phyloP scores from a whole-genome alignment of 1,139 yeast genomes.

The Yamadazyma sp. region DNA sequence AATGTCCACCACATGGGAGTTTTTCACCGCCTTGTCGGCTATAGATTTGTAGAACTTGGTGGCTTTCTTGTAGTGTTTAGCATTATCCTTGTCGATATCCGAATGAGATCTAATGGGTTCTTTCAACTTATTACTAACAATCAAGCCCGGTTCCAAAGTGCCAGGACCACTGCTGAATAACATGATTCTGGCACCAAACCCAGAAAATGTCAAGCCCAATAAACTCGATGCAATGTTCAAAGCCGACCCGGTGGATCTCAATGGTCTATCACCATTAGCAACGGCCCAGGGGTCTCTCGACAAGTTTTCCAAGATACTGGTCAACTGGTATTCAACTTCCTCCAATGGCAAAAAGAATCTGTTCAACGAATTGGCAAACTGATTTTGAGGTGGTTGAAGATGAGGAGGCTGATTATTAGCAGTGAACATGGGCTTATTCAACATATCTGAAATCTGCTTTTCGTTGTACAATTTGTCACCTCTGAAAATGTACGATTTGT shows the following conservation, averaged over 20 bases:
- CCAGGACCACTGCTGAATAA: constrained; percentile 95
- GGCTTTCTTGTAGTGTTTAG: constrained; percentile 92
- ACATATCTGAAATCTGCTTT: constrained; percentile 74
- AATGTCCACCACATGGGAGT: constrained; percentile 87
- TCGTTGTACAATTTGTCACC: constrained; percentile 87
- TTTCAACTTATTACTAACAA: constrained; percentile 86
- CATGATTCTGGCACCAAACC: constrained; percentile 87
- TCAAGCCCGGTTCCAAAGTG: constrained; percentile 92
- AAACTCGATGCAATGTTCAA: constrained; percentile 79
- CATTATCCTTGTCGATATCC: constrained; percentile 76
- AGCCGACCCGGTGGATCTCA: constrained; percentile 94
- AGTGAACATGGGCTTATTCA: constrained; percentile 50
- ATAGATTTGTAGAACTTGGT: constrained; percentile 78
- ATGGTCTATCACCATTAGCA: constrained; percentile 81
- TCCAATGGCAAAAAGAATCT: constrained; percentile 85
- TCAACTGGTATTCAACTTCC: constrained; percentile 84
- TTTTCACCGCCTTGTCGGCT: constrained; percentile 65
- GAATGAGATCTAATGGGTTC: constrained; percentile 98
- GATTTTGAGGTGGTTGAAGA: constrained; percentile 10
- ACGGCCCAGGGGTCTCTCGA: constrained; percentile 91
- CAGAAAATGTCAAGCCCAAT: constrained; percentile 83
- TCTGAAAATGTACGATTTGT: constrained; percentile 83
- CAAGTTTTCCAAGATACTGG: constrained; percentile 76
- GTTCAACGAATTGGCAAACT: constrained; percentile 49
- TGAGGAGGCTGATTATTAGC: constrained; percentile 24